These are phyloP conservation scores for Chaetoceros muelleri DNA, from an alignment of 108 stramenopile genomes.

Conservation along the genomic window DNA sequence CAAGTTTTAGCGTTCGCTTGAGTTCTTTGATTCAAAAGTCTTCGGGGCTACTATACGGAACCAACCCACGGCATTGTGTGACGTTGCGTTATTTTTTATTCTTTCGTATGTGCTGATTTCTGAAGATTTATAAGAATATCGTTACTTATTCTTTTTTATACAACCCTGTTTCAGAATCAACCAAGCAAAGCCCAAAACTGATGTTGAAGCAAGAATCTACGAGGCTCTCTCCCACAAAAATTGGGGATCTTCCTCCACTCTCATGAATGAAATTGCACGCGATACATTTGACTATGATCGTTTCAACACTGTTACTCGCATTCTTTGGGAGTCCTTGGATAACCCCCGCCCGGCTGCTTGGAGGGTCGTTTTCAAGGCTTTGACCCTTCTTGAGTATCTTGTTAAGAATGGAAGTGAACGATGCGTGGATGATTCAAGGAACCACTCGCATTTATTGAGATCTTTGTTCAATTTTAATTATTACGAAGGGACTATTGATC, in stretches of 20 bases:
- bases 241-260: constrained; percentile 93
- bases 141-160: neutral
- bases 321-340: constrained; percentile 84
- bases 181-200: constrained; percentile 84
- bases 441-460: constrained; percentile 73
- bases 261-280: constrained; percentile 90
- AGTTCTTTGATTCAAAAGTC: too few species aligned
- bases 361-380: constrained; percentile 84
- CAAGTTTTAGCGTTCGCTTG: neutral
- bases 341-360: constrained; percentile 80
- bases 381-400: constrained; percentile 88
- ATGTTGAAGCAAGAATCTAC: constrained; percentile 91
- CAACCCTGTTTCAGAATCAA: constrained; percentile 51
- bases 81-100: too few species aligned
- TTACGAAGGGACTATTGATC: constrained; percentile 90
- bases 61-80: too few species aligned
- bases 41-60: too few species aligned
- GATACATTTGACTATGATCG: constrained; percentile 90
- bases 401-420: constrained; percentile 94
- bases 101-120: too few species aligned
- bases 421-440: constrained; percentile 91
- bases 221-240: constrained; percentile 97
- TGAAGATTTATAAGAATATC: neutral
- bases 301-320: constrained; percentile 47
- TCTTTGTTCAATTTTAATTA: constrained; percentile 85